Conservation (phyloP, 176 grass and related monocot genomes). For the Juncus effusus region DNA sequence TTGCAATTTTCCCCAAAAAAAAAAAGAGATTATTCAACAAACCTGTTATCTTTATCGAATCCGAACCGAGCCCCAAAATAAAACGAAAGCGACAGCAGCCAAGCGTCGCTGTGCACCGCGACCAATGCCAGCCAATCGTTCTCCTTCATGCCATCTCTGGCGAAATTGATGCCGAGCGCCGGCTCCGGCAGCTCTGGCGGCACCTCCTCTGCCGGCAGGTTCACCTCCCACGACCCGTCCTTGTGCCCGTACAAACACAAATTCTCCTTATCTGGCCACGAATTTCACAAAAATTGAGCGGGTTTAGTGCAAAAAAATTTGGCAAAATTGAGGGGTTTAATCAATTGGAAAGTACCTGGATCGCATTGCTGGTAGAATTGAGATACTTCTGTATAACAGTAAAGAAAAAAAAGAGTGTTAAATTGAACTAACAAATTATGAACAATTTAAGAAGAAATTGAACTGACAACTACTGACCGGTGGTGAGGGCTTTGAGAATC, state of each 20-base stretch:
- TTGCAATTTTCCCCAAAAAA: not conserved
- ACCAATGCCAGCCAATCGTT: conserved; percentile 71
- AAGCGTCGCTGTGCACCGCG: conserved; percentile 86
- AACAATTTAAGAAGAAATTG: not conserved
- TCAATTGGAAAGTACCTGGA: conserved; percentile 37
- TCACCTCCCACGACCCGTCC: conserved; percentile 76
- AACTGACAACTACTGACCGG: conserved; percentile 37
- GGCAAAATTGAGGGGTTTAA: not conserved
- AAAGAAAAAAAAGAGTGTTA: conserved; percentile 29
- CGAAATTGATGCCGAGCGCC: conserved; percentile 88
- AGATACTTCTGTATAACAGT: conserved; percentile 59
- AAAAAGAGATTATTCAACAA: not conserved
- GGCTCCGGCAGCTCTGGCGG: conserved; percentile 84
- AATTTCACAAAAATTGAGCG: conserved; percentile 24
- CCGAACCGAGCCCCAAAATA: conserved; percentile 72
- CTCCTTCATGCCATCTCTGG: conserved; percentile 69
- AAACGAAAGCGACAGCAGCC: conserved; percentile 72
- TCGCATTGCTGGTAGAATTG: conserved; percentile 79
- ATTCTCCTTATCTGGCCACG: conserved; percentile 61
- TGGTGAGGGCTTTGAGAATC: conserved; percentile 80
- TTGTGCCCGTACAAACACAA: conserved; percentile 72
- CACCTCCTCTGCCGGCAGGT: conserved; percentile 68
- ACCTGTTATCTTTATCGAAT: conserved; percentile 85
- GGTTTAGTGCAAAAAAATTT: conserved; percentile 12
- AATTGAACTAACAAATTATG: not conserved